Percentiles rank a stretch among this genome's conserved stretches.
Evolutionary conservation across 495 filamentous ascomycete species (phyloP).

Genomic region (Talaromyces wortmannii): DNA sequence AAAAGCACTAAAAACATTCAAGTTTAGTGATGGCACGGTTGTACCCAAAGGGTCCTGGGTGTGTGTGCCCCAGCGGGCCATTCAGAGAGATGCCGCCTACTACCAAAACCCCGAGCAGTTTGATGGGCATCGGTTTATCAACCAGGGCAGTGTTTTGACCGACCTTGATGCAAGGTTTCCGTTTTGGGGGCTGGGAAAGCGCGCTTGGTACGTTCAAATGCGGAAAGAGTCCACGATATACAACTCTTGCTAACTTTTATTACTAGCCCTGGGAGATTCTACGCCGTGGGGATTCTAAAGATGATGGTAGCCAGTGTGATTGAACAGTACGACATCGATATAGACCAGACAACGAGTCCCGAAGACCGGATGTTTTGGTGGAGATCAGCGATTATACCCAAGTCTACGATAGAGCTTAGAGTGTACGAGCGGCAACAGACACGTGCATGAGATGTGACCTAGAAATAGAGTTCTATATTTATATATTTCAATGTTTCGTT

Average conservation of each 20-base stretch:
- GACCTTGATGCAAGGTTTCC: constrained; percentile 1
- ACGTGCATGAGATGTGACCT: too few species aligned
- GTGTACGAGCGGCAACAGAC: too few species aligned
- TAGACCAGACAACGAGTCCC: not conserved
- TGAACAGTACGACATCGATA: constrained; percentile 7
- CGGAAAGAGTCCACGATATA: not conserved
- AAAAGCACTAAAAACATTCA: not conserved
- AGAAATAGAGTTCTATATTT: too few species aligned
- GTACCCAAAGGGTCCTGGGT: not conserved
- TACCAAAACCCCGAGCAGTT: constrained; percentile 2
- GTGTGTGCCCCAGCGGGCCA: not conserved
- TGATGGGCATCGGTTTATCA: not conserved
- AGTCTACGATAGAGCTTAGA: constrained; percentile 7
- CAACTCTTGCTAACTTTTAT: not conserved
- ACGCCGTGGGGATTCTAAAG: constrained; percentile 8
- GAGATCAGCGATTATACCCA: constrained; percentile 10
- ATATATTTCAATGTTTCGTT: too few species aligned
- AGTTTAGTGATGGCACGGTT: not conserved
- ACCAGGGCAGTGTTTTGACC: not conserved
- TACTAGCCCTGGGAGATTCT: constrained; percentile 7
- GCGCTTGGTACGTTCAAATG: constrained; percentile 2
- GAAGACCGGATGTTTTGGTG: not conserved
- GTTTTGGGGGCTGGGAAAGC: constrained; percentile 4
- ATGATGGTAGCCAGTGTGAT: constrained; percentile 7
- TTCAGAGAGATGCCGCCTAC: not conserved